These are phyloP conservation scores for Hymenoscyphus scutula DNA, from an alignment of 2,329 filamentous ascomycete genomes.

Conservation along the genomic window DNA sequence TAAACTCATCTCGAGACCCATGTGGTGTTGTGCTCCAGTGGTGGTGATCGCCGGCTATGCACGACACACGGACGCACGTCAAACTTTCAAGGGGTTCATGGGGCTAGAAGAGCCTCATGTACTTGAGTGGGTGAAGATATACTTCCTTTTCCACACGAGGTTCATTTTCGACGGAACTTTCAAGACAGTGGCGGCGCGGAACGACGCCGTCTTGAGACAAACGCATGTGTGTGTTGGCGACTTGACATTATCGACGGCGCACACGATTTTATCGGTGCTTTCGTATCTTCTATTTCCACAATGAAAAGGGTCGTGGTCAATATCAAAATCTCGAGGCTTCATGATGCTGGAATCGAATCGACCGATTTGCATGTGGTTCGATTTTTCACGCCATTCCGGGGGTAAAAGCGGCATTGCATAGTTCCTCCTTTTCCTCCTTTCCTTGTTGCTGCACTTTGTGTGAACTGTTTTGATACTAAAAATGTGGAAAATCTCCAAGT, in stretches of 20 bases:
- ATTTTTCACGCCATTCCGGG: background rate
- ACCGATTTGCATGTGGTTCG: background rate
- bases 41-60: background rate
- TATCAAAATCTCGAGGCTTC: too few relatives aligned
- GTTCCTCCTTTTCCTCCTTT: too few relatives aligned
- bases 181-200: background rate
- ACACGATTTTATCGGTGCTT: background rate
- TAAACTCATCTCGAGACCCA: too few relatives aligned
- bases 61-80: too few relatives aligned
- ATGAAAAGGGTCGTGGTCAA: background rate
- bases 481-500: too few relatives aligned
- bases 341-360: too few relatives aligned
- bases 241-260: background rate
- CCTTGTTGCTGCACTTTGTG: too few relatives aligned
- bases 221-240: background rate
- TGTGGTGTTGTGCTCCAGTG: constrained; percentile 2
- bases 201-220: background rate
- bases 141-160: background rate
- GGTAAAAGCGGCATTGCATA: too few relatives aligned
- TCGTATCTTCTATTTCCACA: background rate
- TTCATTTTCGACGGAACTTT: background rate
- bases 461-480: too few relatives aligned
- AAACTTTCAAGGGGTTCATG: background rate
- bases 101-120: background rate
- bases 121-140: background rate